Conservation (phyloP, 2,329 filamentous ascomycete genomes). For the Penicillium glabrum region DNA sequence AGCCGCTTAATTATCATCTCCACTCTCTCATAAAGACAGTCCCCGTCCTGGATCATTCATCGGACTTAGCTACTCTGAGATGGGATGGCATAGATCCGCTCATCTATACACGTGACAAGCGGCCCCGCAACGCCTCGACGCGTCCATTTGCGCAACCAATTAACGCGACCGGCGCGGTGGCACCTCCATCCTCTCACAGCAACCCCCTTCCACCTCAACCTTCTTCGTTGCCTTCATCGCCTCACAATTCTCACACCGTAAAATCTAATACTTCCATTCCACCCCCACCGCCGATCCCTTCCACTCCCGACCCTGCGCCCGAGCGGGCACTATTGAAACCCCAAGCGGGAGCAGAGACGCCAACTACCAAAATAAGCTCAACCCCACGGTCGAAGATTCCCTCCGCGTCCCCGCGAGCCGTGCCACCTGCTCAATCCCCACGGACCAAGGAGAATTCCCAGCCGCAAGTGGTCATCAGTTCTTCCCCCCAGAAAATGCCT, state of each 20-base stretch:
- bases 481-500: slow-evolving; percentile 13
- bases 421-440: not conserved
- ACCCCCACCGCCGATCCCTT: not conserved
- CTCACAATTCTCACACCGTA: not conserved
- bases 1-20: slow-evolving; percentile 61
- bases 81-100: slow-evolving; percentile 60
- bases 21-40: slow-evolving; percentile 45
- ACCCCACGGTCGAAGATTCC: not conserved
- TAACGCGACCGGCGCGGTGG: not conserved
- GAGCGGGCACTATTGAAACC: not conserved
- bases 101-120: slow-evolving; percentile 3
- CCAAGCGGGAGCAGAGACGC: not conserved
- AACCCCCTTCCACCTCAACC: not conserved
- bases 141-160: not conserved
- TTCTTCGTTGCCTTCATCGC: not conserved
- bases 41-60: slow-evolving; percentile 41
- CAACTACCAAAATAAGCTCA: not conserved
- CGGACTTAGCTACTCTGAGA: slow-evolving; percentile 58
- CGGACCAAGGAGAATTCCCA: not conserved
- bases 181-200: not conserved
- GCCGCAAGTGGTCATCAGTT: slow-evolving; percentile 12
- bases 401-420: not conserved
- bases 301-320: not conserved
- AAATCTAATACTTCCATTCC: not conserved
- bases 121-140: not conserved